Percentiles rank a stretch among this genome's conserved stretches.
Evolutionary conservation across 352 stramenopile genomes (phyloP).

Genomic region (Phytophthora kernoviae): DNA sequence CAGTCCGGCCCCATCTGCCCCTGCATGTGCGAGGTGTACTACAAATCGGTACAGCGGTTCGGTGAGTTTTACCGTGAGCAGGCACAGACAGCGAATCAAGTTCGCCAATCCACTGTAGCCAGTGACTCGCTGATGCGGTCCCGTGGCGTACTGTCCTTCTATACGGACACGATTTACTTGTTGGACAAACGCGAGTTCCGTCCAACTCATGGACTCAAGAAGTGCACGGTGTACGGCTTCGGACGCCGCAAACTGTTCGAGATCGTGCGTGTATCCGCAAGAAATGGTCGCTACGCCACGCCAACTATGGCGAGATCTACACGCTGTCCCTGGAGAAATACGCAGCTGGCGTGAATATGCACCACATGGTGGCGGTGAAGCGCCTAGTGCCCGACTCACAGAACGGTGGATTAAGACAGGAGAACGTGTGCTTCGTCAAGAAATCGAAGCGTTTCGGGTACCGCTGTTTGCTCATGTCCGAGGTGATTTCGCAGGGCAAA

Average conservation of each 20-base stretch:
- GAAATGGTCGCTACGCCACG: conserved; percentile 70
- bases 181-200: conserved; percentile 84
- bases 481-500: conserved; percentile 82
- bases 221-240: conserved; percentile 81
- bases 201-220: conserved; percentile 61
- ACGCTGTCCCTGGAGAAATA: conserved; percentile 75
- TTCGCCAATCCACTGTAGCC: conserved; percentile 65
- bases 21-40: conserved; percentile 78
- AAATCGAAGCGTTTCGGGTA: conserved; percentile 75
- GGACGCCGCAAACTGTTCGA: conserved; percentile 78
- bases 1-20: conserved; percentile 31
- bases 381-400: conserved; percentile 57
- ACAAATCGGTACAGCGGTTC: conserved; percentile 71
- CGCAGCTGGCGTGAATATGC: conserved; percentile 60
- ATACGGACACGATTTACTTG: conserved; percentile 82
- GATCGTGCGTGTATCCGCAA: conserved; percentile 77
- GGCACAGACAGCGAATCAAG: conserved; percentile 34
- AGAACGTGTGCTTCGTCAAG: conserved; percentile 84
- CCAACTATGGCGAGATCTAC: conserved; percentile 64
- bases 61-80: conserved; percentile 69
- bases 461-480: conserved; percentile 77
- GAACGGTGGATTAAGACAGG: conserved; percentile 60
- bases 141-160: conserved; percentile 76
- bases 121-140: conserved; percentile 82
- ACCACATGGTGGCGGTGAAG: conserved; percentile 81